These are phyloP conservation scores for Dacryopinax primogenitus DNA, from an alignment of 768 basidiomycete genomes.

Conservation along the genomic window DNA sequence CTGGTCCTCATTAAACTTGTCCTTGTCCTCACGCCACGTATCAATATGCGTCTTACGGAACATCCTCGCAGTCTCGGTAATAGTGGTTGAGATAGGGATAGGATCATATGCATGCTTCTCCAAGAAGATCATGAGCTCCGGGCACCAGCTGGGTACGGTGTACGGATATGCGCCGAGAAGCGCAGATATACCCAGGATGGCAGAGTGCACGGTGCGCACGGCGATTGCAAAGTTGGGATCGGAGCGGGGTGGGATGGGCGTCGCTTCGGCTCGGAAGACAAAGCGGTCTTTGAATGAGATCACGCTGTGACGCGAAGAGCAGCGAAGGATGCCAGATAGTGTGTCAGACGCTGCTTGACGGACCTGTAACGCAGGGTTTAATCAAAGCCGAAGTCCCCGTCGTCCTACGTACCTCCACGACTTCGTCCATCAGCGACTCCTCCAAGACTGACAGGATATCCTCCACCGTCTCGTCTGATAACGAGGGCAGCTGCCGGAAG, in stretches of 20 bases:
- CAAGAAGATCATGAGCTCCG: slow-evolving; percentile 64
- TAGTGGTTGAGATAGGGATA: slow-evolving; percentile 28
- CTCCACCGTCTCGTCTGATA: slow-evolving; percentile 59
- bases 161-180: slow-evolving; percentile 91
- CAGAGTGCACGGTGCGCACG: slow-evolving; percentile 71
- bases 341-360: slow-evolving; percentile 23
- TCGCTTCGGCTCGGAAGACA: slow-evolving; percentile 54
- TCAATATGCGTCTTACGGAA: slow-evolving; percentile 33
- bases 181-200: slow-evolving; percentile 87
- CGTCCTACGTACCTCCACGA: slow-evolving; percentile 30
- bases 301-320: slow-evolving; percentile 31
- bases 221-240: slow-evolving; percentile 53
- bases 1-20: slow-evolving; percentile 77
- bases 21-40: slow-evolving; percentile 81
- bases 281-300: slow-evolving; percentile 55
- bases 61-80: slow-evolving; percentile 21
- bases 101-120: slow-evolving; percentile 81
- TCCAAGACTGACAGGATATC: slow-evolving; percentile 77
- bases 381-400: slow-evolving; percentile 22
- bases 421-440: slow-evolving; percentile 48
- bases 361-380: slow-evolving; percentile 11
- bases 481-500: slow-evolving; percentile 75
- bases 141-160: slow-evolving; percentile 90
- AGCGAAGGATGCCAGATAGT: slow-evolving; percentile 31
- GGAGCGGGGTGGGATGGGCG: slow-evolving; percentile 50